Base-by-base conservation (phyloP, 495 filamentous ascomycete genomes). In the Talaromyces wortmannii region DNA sequence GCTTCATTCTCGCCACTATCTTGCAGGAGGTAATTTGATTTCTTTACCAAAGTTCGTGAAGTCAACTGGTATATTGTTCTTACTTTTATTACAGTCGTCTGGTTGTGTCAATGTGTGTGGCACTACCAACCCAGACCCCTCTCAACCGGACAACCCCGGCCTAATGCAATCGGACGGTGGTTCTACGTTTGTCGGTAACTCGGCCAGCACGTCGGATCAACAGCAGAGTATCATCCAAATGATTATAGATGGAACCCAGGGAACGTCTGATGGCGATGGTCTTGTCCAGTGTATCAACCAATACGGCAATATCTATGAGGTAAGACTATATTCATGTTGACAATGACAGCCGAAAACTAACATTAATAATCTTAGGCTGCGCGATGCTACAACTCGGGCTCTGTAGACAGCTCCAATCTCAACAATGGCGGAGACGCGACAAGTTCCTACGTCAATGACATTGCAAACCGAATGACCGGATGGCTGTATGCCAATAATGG, bases 1-100 rank as follows among this genome's bases (percentile, higher is more conserved):
- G 69, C 31, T 57, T 71, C 36, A 73, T 73, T 48, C 56, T 72
- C 12, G 70, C 70, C 17, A 62, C 63, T 4, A 72, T 72, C n/a
- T 60, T 72, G 29, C 69, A 72, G 57, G 69, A 72, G 61, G 64
- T 70, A 42, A 33, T 18, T 56, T 23, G n/a, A n/a, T n/a, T n/a
- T n/a, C n/a, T n/a, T n/a, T n/a, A n/a, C n/a, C n/a, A n/a, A n/a
- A n/a, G n/a, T n/a, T n/a, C n/a, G n/a, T n/a, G n/a, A n/a, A n/a
- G n/a, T n/a, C n/a, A n/a, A n/a, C n/a, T n/a, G n/a, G n/a, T n/a
- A n/a, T n/a, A n/a, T n/a, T n/a, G n/a, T n/a, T n/a, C n/a, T n/a
- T n/a, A n/a, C n/a, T n/a, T n/a, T n/a, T n/a, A 33, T 12, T 40
- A 15, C 11, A 67, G 67, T 70, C 64, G 6, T 45, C 49, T 45